Conservation (phyloP, 257 asterid species). For the Jacaranda copaia region DNA sequence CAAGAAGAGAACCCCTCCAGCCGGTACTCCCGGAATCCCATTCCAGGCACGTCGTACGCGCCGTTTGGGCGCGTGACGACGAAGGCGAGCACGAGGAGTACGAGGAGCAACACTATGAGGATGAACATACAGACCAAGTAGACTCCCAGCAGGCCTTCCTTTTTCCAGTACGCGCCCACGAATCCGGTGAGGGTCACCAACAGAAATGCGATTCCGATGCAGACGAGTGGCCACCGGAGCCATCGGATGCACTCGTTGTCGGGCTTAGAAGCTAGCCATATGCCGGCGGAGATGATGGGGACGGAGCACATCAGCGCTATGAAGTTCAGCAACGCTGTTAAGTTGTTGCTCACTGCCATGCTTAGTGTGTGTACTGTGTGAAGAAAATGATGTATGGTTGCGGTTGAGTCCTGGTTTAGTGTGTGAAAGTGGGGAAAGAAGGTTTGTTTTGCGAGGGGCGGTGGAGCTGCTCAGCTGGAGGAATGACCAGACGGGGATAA, state of each 20-base stretch:
- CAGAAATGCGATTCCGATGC: constrained; percentile 73
- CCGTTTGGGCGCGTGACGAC: constrained; percentile 83
- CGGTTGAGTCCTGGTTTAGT: no score
- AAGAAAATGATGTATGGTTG: not conserved
- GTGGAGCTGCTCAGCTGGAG: constrained; percentile 4
- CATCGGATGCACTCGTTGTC: constrained; percentile 97
- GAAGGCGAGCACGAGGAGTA: constrained; percentile 76
- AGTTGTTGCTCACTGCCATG: constrained; percentile 93
- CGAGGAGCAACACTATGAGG: constrained; percentile 74
- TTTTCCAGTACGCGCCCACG: constrained; percentile 85
- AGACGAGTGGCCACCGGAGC: constrained; percentile 95
- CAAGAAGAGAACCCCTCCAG: constrained; percentile 75
- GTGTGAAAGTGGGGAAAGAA: not conserved
- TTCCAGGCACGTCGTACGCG: constrained; percentile 63
- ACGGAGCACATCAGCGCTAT: constrained; percentile 87
- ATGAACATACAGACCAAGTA: constrained; percentile 89
- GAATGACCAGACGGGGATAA: constrained; percentile 6
- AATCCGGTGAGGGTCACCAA: constrained; percentile 76
- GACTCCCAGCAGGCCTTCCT: constrained; percentile 75
- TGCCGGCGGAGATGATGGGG: constrained; percentile 88
- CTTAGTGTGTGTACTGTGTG: not conserved
- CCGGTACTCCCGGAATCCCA: constrained; percentile 68
- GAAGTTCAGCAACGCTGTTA: constrained; percentile 84
- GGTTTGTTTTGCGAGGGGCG: not conserved
- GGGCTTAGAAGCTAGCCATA: constrained; percentile 86